Base-by-base conservation (phyloP, 163 green algal species). In the Picocystis sp. region DNA sequence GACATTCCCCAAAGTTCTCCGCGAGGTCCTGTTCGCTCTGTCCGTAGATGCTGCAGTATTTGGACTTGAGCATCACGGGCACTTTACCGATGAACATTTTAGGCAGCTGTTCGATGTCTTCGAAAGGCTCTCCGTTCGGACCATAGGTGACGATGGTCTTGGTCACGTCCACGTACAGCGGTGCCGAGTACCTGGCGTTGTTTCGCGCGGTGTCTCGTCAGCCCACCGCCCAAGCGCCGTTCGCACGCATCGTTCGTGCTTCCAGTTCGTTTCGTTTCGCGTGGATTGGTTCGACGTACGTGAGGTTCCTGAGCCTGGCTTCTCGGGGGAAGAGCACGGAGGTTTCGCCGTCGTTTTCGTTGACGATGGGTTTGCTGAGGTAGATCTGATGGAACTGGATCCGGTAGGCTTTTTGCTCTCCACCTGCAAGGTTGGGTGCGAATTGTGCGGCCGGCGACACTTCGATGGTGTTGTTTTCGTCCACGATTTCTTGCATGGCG, bases 341-440 rank as follows among this genome's bases (percentile, higher is more conserved):
- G 29, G 84, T 91, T 60, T 95, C 81, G 10, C 87, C 89, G 60
- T 97, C 89, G 1, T 71, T 55, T 68, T 97, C 89, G 0, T 81
- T 92, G 55, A 93, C 83, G 35, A 84, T 83, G 1, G 89, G 89
- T 64, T 87, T 88, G 47, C 61, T 79, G 41, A 97, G 74, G 63
- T 93, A 97, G 52, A 97, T 92, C 73, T 97, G 87, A 14, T 79
- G 77, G 75, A 96, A 97, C 52, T 79, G 72, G 47, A 93, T 77
- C 21, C 66, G 71, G 56, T 55, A 64, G 6, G 44, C 44, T 23
- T 57, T 57, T 22, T 76, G 52, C 33, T 71, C 66, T 22, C 29
- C 33, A 70, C 50, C 22, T 62, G 61, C 29, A 49, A 46, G 1
- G 24, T 23, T 50, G 44, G 22, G 44, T 25, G 44, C 44, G 44